Base-by-base conservation (phyloP, 1,284 basidiomycete genomes). In the Apiotrichum akiyoshidainum region DNA sequence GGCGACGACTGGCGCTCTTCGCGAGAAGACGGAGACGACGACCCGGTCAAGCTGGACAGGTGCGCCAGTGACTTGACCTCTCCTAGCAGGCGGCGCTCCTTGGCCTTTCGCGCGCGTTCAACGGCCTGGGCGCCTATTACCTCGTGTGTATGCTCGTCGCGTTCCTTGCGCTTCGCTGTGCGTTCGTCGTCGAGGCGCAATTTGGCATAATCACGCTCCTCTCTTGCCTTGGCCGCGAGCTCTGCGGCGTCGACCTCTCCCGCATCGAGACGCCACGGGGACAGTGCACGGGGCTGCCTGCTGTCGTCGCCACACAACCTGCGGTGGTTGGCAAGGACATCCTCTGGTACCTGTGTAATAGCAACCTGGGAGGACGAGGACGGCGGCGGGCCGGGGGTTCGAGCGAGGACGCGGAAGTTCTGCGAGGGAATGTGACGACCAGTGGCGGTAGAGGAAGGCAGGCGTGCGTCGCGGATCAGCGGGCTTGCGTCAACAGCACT, bases 271-370 rank as follows among this genome's bases (percentile, higher is more conserved):
- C 60, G 49, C 68, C 64, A 65, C 13, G 66, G 65, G 4, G 60
- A 63, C 12, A 54, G 41, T 26, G 51, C 52, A 7, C 17, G 44
- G 34, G 53, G 52, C 16, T 56, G 58, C 2, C 31, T 57, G 17
- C 48, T 55, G 48, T 71, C 68, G 40, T 65, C 61, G 13, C 65
- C 64, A 46, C 65, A 68, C 8, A 71, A 45, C 13, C 60, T 58
- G n/a, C 49, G 44, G 46, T 74, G 70, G 5, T 58, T 52, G 5
- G 54, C 59, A 5, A 71, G 40, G 1, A 72, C 61, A 7, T 61
- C 57, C 0, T 53, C 52, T 1, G 72, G 70, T 5, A 70, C 54
- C n/a, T 65, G 69, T 2, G 70, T 70, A 40, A 68, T 59, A 10
- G 57, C 42, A 3, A 41, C n/a, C 12, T 49, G 46, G 11, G 60